Evolutionary conservation across 1,139 yeast species (phyloP).

Genomic region (Pneumocystis jirovecii): DNA sequence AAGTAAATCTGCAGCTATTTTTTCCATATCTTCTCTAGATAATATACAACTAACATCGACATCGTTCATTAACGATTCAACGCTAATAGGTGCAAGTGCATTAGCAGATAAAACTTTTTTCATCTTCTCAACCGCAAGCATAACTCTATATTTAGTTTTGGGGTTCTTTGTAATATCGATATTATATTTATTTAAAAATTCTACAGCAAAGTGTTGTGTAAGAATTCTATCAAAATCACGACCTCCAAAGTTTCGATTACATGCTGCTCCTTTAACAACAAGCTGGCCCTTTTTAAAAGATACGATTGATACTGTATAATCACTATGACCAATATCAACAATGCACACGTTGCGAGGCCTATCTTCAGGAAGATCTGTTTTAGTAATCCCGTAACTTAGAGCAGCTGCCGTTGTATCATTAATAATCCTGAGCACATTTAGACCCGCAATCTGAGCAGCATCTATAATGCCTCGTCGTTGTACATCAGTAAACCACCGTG

Average conservation of each 20-base stretch:
- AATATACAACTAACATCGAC: slow-evolving; percentile 84
- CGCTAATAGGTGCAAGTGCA: slow-evolving; percentile 83
- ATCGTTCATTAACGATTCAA: slow-evolving; percentile 95
- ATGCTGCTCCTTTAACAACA: slow-evolving; percentile 81
- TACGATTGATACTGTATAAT: slow-evolving; percentile 80
- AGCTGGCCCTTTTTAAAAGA: slow-evolving; percentile 93
- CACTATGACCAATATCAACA: slow-evolving; percentile 93
- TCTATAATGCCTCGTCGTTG: slow-evolving; percentile 96
- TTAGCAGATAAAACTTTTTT: slow-evolving; percentile 96
- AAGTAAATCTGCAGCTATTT: slow-evolving; percentile 67
- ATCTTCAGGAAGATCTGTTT: slow-evolving; percentile 86
- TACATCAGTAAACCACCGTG: slow-evolving; percentile 91
- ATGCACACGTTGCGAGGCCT: slow-evolving; percentile 82
- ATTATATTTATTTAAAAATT: slow-evolving; percentile 81
- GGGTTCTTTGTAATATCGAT: slow-evolving; percentile 81
- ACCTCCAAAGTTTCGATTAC: slow-evolving; percentile 96
- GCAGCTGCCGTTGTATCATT: slow-evolving; percentile 98
- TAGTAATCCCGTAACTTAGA: slow-evolving; percentile 97
- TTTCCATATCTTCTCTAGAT: slow-evolving; percentile 87
- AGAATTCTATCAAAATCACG: slow-evolving; percentile 89
- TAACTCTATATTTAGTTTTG: slow-evolving; percentile 87
- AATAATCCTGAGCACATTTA: slow-evolving; percentile 94
- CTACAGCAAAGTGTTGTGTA: slow-evolving; percentile 87
- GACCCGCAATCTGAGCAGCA: slow-evolving; percentile 89
- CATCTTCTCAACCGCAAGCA: slow-evolving; percentile 79